Evolutionary conservation across 345 rosid species (phyloP), one percentile per base, ranked within the genome.

Genomic region (Toxicodendron radicans): DNA sequence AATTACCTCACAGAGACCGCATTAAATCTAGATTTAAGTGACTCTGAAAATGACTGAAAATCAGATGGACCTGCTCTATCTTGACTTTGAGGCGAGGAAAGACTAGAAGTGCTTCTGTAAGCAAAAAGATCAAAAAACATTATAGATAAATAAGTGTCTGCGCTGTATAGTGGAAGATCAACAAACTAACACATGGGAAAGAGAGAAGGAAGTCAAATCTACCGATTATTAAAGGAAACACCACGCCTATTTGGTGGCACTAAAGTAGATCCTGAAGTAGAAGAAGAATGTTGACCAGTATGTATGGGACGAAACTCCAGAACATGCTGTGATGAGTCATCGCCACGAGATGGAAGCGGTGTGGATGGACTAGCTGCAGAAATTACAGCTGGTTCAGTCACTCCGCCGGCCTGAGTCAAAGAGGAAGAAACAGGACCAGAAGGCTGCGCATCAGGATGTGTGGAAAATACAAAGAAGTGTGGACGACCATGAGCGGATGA

Each of bases 61-160:
- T 89, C 93, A 8, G 95, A 91, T 67, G 90, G 83, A 51, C 93
- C 91, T 21, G 87, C 90, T 74, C 80, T 79, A 9, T 89, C 87
- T 61, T 85, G 89, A 82, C 41, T 72, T 17, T 80, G 78, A 2
- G 51, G 58, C 14, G 82, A 77, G 54, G 88, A 79, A 66, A 30
- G 75, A 49, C 81, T 75, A 30, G 82, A 68, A 71, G 70, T 68
- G 71, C 82, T 79, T 79, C 79, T 76, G 59, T 67, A 74, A 74
- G 70, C 62, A 3, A 33, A n/a, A 76, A 24, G 38, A 66, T 30
- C n/a, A n/a, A 73, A 13, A 18, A 11, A 65, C 5, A 71, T 58
- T 13, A 35, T 1, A 60, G 52, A 18, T 63, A 59, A 48, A 17
- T 38, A 65, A 21, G 48, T 10, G 30, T 16, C 57, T 1, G 24